Percentiles rank a stretch among this genome's conserved stretches.
Evolutionary conservation across 2,329 filamentous ascomycete species (phyloP).

Genomic region (Colletotrichum viniferum): DNA sequence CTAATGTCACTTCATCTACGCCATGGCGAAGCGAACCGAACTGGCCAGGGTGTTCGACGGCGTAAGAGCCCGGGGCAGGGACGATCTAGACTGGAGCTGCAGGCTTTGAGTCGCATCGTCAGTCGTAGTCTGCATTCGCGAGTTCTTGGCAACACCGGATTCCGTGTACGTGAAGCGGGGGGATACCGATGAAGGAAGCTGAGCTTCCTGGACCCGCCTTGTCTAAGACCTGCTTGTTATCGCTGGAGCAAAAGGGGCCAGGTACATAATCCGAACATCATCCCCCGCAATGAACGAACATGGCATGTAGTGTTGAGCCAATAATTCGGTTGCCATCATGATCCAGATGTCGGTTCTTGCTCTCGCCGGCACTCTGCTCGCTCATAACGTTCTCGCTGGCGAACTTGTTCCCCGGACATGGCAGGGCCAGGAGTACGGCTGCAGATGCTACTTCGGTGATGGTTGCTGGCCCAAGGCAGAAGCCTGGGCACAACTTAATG

Average conservation of each 20-base stretch:
- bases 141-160: background rate
- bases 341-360: background rate
- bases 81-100: background rate
- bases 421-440: slow-evolving; percentile 25
- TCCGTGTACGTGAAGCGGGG: background rate
- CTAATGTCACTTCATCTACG: background rate
- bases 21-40: background rate
- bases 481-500: slow-evolving; percentile 52
- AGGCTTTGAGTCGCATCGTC: background rate
- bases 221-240: background rate
- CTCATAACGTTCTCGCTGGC: background rate
- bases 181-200: background rate
- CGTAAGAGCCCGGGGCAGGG: background rate
- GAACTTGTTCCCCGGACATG: background rate
- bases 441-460: slow-evolving; percentile 53
- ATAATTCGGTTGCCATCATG: background rate
- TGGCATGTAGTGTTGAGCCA: background rate
- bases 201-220: background rate
- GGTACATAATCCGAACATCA: background rate
- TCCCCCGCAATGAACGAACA: background rate
- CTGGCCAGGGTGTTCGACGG: background rate
- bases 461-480: slow-evolving; percentile 49
- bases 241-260: background rate
- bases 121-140: background rate
- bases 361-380: background rate